phyloP scores from a whole-genome alignment of 2,329 filamentous ascomycete species.

The Ascochyta koolunga region DNA sequence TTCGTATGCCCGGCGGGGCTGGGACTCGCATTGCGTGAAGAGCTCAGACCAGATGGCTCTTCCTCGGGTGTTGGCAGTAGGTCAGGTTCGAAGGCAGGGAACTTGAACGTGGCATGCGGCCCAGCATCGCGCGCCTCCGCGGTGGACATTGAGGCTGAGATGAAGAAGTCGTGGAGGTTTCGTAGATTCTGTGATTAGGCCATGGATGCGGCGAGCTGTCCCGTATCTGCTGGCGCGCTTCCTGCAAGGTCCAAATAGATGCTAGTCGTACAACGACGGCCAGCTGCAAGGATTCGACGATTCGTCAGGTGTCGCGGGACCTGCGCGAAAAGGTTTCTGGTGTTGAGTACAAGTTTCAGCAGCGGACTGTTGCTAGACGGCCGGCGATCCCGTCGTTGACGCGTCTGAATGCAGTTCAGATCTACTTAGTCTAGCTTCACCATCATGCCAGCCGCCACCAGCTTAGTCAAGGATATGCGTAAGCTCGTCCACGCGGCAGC shows the following conservation, averaged over 20 bases:
- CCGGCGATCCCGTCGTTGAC: conserved; percentile 22
- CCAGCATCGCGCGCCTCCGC: conserved; percentile 37
- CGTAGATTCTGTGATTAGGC: conserved; percentile 33
- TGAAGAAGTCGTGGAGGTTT: conserved; percentile 22
- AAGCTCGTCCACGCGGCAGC: neutral
- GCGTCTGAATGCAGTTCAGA: conserved; percentile 33
- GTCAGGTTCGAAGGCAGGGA: conserved; percentile 54
- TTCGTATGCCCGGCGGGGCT: conserved; percentile 30
- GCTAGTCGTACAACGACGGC: conserved; percentile 5
- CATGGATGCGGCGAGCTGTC: conserved; percentile 30
- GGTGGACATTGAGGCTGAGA: conserved; percentile 36
- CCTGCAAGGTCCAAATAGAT: neutral
- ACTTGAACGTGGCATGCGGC: conserved; percentile 50
- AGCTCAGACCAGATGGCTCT: conserved; percentile 41
- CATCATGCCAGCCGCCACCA: conserved; percentile 14
- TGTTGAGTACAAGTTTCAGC: conserved; percentile 25
- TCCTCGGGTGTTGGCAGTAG: conserved; percentile 48
- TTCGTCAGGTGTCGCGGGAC: conserved; percentile 6
- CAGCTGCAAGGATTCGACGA: neutral
- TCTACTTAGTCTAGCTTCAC: conserved; percentile 15
- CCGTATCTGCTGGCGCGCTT: conserved; percentile 10
- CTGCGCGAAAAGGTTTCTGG: conserved; percentile 11
- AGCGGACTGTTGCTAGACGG: conserved; percentile 23
- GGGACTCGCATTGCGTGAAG: conserved; percentile 43
- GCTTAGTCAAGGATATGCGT: conserved; percentile 11